Conservation (phyloP, 352 stramenopile species). For the Phytophthora litchii region DNA sequence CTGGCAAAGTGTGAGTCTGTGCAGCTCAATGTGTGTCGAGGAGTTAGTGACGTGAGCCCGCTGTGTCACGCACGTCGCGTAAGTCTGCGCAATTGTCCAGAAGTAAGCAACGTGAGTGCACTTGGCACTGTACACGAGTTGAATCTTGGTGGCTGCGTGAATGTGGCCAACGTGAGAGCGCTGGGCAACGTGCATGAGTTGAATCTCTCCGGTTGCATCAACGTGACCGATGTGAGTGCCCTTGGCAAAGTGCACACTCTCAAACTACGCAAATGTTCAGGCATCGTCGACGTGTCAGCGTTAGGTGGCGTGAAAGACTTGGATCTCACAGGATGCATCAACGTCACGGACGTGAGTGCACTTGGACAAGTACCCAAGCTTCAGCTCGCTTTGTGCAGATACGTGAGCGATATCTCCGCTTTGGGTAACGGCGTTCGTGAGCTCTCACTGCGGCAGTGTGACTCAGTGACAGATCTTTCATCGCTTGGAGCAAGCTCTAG, state of each 20-base stretch:
- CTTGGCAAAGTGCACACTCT: constrained; percentile 53
- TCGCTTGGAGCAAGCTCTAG: constrained; percentile 31
- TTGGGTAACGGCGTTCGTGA: constrained; percentile 38
- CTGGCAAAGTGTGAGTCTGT: constrained; percentile 53
- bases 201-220: constrained; percentile 63
- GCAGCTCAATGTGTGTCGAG: constrained; percentile 68
- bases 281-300: constrained; percentile 44
- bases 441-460: constrained; percentile 62
- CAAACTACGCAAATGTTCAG: constrained; percentile 54
- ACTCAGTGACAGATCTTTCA: constrained; percentile 50
- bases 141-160: constrained; percentile 61
- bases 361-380: constrained; percentile 55
- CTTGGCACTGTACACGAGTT: constrained; percentile 56
- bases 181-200: constrained; percentile 49
- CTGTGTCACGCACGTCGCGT: constrained; percentile 46
- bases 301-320: constrained; percentile 53
- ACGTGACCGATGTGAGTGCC: constrained; percentile 58
- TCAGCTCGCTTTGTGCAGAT: constrained; percentile 58
- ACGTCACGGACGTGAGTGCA: constrained; percentile 52
- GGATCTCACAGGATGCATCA: constrained; percentile 64
- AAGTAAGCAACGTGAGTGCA: constrained; percentile 50
- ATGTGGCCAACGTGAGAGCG: constrained; percentile 47
- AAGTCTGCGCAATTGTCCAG: constrained; percentile 67
- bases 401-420: constrained; percentile 57
- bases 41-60: constrained; percentile 51